Base-by-base conservation (phyloP, 495 filamentous ascomycete species). In the Penicillium argentinense region DNA sequence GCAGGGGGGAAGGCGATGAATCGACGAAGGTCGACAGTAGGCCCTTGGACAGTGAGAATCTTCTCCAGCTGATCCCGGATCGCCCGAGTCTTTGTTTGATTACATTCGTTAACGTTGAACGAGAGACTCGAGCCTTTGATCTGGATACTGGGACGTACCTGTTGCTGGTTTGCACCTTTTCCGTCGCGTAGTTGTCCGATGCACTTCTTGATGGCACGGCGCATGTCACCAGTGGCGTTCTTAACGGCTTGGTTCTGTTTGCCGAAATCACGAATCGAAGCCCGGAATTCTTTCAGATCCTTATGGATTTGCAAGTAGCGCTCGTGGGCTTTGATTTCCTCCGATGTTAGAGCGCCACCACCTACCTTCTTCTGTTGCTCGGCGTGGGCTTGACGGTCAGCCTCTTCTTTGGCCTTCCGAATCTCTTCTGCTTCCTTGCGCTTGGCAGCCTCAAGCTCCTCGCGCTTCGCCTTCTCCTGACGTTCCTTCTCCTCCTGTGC, bases 171-270 rank as follows among this genome's bases (percentile, higher is more conserved):
- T 2, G 72, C 75, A 3, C 75, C 79, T 40, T 78, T 82, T 21
- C 71, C 81, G 36, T 72, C 76, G 9, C 80, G 87, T 21, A 95
- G 63, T 56, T 95, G 87, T 1, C 90, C 89, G 28, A 91, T 72
- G 14, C 72, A 82, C 58, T 83, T 87, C 13, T 72, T 79, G 38
- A 95, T 81, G 3, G 79, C 73, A 29, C 91, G 78, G 9, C 90
- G 75, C 76, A 88, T 83, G 36, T 89, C 84, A 23, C 89, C 88
- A 67, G 89, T 79, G 2, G 75, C 69, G 23, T 71, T 60, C 53
- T 90, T 92, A 19, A 90, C 66, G 0, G 54, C 46, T 3, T 74
- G 72, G 23, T 81, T 71, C 50, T 78, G 66, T 47, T 79, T 78
- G 23, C 53, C 61, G 29, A 65, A 40, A 7, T 80, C 66, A 1